Evolutionary conservation across 139 green algal genomes (phyloP).

Genomic region (Edaphochlamys debaryana): DNA sequence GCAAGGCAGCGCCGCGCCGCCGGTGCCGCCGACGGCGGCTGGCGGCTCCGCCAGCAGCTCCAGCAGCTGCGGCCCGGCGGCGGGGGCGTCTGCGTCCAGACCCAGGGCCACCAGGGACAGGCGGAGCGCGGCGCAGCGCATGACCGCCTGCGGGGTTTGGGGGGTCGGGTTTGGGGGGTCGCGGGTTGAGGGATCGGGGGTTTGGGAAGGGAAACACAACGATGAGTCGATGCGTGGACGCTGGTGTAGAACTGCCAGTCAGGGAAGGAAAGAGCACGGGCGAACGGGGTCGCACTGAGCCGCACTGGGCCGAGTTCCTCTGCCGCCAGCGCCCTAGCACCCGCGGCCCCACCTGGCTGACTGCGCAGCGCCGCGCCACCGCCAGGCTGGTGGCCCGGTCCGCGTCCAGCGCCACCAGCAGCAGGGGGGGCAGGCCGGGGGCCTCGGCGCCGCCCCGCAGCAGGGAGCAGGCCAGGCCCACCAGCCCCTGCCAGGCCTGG

Average conservation of each 20-base stretch:
- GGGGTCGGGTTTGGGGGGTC: too few species aligned
- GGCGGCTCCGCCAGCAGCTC: constrained; percentile 29
- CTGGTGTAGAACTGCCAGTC: too few species aligned
- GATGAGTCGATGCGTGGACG: too few species aligned
- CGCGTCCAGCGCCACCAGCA: constrained; percentile 43
- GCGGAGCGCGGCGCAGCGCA: constrained; percentile 25
- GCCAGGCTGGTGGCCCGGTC: constrained; percentile 38
- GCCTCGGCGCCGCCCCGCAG: constrained; percentile 24
- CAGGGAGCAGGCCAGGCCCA: constrained; percentile 9
- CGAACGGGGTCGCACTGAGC: too few species aligned
- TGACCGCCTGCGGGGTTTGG: not conserved
- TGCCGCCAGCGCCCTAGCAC: too few species aligned
- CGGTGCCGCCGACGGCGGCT: not conserved
- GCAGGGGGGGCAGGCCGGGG: constrained; percentile 29
- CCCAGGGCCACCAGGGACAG: constrained; percentile 34
- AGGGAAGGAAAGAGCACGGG: too few species aligned
- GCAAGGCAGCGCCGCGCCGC: too few species aligned
- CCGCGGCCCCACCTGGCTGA: constrained; percentile 41
- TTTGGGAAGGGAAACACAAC: too few species aligned
- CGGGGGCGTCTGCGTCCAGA: not conserved
- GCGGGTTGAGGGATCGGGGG: not conserved
- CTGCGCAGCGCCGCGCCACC: constrained; percentile 27
- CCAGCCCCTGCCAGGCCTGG: constrained; percentile 39
- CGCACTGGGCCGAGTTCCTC: too few species aligned
- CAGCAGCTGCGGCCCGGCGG: constrained; percentile 24